Evolutionary conservation across 106 monocot species (phyloP).

Genomic region (Alisma plantagoaquatica): DNA sequence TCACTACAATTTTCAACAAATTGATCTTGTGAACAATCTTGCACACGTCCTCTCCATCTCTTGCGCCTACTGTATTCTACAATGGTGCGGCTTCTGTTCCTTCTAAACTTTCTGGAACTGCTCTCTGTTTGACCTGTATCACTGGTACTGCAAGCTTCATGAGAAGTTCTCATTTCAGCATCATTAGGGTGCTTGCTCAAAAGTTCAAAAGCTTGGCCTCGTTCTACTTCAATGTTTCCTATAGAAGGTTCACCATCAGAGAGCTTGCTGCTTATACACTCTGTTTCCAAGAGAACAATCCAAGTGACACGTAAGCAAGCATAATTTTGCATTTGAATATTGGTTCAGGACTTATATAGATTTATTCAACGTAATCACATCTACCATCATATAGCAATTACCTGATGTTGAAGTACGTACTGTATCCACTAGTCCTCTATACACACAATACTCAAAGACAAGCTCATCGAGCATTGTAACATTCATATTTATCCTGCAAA

Average conservation of each 20-base stretch:
- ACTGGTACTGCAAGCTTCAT: slow-evolving; percentile 83
- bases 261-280: slow-evolving; percentile 20
- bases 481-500: slow-evolving; percentile 81
- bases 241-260: slow-evolving; percentile 56
- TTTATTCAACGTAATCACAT: too few relatives aligned
- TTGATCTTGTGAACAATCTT: slow-evolving; percentile 12
- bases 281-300: not conserved
- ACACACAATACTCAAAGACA: slow-evolving; percentile 87
- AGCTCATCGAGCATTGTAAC: slow-evolving; percentile 74
- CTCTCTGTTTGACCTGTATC: slow-evolving; percentile 27
- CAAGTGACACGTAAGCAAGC: too few relatives aligned
- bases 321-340: too few relatives aligned
- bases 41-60: slow-evolving; percentile 89
- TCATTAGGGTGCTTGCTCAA: slow-evolving; percentile 20
- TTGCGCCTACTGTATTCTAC: slow-evolving; percentile 29
- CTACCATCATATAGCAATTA: too few relatives aligned
- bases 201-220: slow-evolving; percentile 25
- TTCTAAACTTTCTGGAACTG: slow-evolving; percentile 50
- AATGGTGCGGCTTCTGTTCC: slow-evolving; percentile 45
- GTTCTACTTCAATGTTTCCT: slow-evolving; percentile 22
- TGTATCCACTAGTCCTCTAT: slow-evolving; percentile 72
- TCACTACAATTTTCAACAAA: slow-evolving; percentile 7
- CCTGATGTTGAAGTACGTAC: slow-evolving; percentile 33
- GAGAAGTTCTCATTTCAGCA: slow-evolving; percentile 37
- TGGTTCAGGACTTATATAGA: too few relatives aligned